Evolutionary conservation across 2,329 filamentous ascomycete genomes (phyloP), one percentile per base, ranked within the genome.

Genomic region (Diaporthe sp.): DNA sequence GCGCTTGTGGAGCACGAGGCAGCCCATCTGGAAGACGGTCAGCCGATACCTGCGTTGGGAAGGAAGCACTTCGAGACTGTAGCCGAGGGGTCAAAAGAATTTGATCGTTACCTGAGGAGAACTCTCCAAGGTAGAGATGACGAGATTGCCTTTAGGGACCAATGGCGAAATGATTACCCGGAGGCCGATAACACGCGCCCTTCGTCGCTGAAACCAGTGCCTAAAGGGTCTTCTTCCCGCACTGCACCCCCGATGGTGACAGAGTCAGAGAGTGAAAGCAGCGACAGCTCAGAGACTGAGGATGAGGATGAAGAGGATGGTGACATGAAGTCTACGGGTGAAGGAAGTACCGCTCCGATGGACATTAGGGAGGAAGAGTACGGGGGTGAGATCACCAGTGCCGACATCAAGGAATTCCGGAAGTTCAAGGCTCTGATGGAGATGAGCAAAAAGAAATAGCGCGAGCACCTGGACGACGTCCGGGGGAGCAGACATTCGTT

Each of bases 1-100:
- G 70, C 70, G 1, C 70, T 72, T 39, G 70, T 55, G n/a, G 70
- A 72, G 56, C 39, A 51, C 32, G 56, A 72, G 58, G 70, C 56
- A 5, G 55, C 58, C 19, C 56, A 66, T 13, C 27, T 51, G 30
- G 10, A n/a, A 8, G 30, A 22, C 7, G 70, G 30, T 10, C 22
- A 63, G n/a, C 15, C 70, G 35, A 42, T 37, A 27, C 70, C 70
- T 50, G 56, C n/a, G 15, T 12, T 72, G 32, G 70, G 44, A 27
- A 65, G 22, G 22, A 22, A 42, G 4, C 42, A 65, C 2, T 72
- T 65, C 22, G 70, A 72, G 56, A 65, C 59, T 1, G 56, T 72
- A 10, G 55, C 56, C 30, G 32, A 51, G 15, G 70, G 70, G 7
- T 72, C 56, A 9, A 72, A 72, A 59, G 55, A 72, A 51, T 65